phyloP scores from a whole-genome alignment of 805 yeast genomes.

The Maudiozyma saulgeensis region DNA sequence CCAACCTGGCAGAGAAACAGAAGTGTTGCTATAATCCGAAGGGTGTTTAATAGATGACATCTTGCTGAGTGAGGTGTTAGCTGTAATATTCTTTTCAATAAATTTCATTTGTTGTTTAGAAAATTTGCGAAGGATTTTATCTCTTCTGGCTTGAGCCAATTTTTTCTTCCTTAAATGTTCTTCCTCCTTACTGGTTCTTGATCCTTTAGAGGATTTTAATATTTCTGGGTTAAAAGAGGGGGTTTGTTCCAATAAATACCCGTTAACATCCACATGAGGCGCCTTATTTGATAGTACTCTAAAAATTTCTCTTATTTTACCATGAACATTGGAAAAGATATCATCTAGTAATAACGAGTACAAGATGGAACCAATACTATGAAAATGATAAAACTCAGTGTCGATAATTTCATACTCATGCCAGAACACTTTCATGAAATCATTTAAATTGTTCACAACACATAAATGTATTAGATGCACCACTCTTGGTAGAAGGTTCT shows the following conservation, averaged over 20 bases:
- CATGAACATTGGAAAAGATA: constrained; percentile 35
- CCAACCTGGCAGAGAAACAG: constrained; percentile 9
- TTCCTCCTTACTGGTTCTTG: constrained; percentile 21
- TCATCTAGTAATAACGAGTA: constrained; percentile 37
- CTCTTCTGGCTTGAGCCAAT: constrained; percentile 59
- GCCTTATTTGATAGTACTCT: constrained; percentile 19
- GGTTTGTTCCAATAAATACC: constrained; percentile 30
- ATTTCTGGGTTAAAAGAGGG: constrained; percentile 27
- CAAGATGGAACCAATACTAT: constrained; percentile 32
- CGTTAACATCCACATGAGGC: constrained; percentile 27
- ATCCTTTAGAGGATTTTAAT: constrained; percentile 21
- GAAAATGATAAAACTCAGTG: constrained; percentile 32
- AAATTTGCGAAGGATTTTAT: constrained; percentile 65
- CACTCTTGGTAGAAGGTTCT: constrained; percentile 46
- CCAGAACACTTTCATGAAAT: constrained; percentile 30
- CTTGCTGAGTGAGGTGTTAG: not conserved
- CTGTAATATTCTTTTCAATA: constrained; percentile 41
- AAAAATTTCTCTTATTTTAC: constrained; percentile 51
- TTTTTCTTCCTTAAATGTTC: constrained; percentile 54
- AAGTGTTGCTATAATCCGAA: constrained; percentile 9
- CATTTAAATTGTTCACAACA: constrained; percentile 34
- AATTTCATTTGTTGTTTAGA: constrained; percentile 73
- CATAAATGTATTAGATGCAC: constrained; percentile 66
- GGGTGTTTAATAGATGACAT: not conserved
- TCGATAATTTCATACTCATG: constrained; percentile 29